phyloP scores from a whole-genome alignment of 257 asterid species.

The Primulina tabacum region DNA sequence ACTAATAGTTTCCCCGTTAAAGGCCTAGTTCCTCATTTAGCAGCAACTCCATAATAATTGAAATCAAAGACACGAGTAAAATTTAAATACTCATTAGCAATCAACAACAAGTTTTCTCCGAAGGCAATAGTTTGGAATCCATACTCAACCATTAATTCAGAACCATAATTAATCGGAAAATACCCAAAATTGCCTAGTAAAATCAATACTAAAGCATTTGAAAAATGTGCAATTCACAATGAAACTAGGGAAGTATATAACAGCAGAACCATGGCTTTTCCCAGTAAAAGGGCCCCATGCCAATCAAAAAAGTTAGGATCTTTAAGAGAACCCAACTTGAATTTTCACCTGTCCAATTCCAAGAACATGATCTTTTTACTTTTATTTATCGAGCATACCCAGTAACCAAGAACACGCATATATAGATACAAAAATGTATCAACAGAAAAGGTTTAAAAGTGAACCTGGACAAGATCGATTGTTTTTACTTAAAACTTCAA shows the following conservation, averaged over 20 bases:
- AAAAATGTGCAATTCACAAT: neutral
- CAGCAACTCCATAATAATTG: neutral
- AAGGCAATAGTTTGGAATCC: neutral
- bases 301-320: neutral
- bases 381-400: neutral
- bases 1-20: too few species aligned
- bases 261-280: too few species aligned
- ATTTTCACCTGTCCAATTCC: neutral
- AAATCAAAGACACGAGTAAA: neutral
- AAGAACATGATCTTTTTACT: neutral
- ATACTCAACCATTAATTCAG: neutral
- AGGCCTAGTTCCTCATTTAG: neutral
- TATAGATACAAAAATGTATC: neutral
- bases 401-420: neutral
- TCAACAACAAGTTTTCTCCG: neutral
- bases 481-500: neutral
- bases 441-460: neutral
- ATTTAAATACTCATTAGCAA: too few species aligned
- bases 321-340: too few species aligned
- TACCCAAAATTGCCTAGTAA: neutral
- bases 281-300: neutral
- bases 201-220: too few species aligned
- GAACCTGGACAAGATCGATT: neutral
- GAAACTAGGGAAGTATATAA: neutral
- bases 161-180: neutral